phyloP scores from a whole-genome alignment of 2,329 filamentous ascomycete species.

The Aspergillus sp. region DNA sequence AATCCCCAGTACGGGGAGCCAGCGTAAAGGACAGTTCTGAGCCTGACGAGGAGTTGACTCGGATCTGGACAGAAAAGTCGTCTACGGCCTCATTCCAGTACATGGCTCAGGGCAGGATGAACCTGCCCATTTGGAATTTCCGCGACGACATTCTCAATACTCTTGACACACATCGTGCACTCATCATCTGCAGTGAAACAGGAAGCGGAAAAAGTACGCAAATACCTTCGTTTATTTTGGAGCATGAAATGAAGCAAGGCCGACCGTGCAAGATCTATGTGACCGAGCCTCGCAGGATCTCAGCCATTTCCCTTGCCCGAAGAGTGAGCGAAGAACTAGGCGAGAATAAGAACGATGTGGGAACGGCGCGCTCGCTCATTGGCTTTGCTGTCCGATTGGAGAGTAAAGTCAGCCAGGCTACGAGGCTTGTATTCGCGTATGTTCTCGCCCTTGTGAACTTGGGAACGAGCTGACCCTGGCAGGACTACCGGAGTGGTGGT shows the following conservation, averaged over 20 bases:
- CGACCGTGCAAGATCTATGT: constrained; percentile 89
- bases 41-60: constrained; percentile 47
- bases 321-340: constrained; percentile 94
- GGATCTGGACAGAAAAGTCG: constrained; percentile 56
- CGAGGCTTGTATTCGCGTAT: constrained; percentile 85
- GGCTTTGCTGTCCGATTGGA: constrained; percentile 95
- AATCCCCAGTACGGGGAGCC: constrained; percentile 26
- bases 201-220: constrained; percentile 97
- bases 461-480: constrained; percentile 16
- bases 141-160: constrained; percentile 74
- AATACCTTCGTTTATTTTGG: constrained; percentile 89
- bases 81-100: constrained; percentile 63
- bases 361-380: constrained; percentile 79
- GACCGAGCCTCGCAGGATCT: constrained; percentile 92
- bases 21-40: constrained; percentile 25
- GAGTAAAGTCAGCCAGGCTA: constrained; percentile 78
- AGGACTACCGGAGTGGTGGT: constrained; percentile 81
- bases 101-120: constrained; percentile 78
- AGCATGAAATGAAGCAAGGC: constrained; percentile 80
- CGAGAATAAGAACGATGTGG: constrained; percentile 78
- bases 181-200: constrained; percentile 95
- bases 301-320: constrained; percentile 88
- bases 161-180: constrained; percentile 77
- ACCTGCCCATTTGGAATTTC: constrained; percentile 88
- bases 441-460: constrained; percentile 18